These are phyloP conservation scores for Echria macrotheca DNA, from an alignment of 495 filamentous ascomycete species.

Conservation along the genomic window DNA sequence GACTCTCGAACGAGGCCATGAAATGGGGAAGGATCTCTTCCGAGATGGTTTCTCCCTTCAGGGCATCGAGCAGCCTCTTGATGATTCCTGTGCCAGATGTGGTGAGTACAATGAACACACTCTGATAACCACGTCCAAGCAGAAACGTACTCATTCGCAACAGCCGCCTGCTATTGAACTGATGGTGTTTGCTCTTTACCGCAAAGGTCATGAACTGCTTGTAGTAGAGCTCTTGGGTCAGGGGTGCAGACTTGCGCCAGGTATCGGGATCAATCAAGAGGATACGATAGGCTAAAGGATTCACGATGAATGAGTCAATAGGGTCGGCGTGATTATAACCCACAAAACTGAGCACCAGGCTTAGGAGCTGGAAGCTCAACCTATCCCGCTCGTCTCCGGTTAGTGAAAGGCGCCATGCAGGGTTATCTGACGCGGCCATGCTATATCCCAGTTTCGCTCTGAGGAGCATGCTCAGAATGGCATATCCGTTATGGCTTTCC, in stretches of 20 bases:
- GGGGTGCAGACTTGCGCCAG: constrained; percentile 71
- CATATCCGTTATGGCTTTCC: constrained; percentile 92
- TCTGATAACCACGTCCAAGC: neutral
- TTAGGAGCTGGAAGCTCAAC: constrained; percentile 67
- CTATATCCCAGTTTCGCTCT: constrained; percentile 66
- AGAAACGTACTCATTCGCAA: constrained; percentile 77
- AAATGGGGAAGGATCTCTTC: constrained; percentile 66
- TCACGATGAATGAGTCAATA: constrained; percentile 85
- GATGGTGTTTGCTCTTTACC: constrained; percentile 77
- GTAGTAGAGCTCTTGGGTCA: constrained; percentile 83
- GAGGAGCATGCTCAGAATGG: constrained; percentile 72
- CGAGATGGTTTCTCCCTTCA: constrained; percentile 77
- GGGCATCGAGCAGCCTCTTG: constrained; percentile 79
- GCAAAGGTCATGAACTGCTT: constrained; percentile 83
- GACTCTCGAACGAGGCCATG: constrained; percentile 65
- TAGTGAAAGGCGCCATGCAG: constrained; percentile 33
- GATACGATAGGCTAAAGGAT: constrained; percentile 87
- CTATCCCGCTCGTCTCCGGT: constrained; percentile 53
- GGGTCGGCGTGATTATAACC: constrained; percentile 75
- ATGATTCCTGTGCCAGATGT: constrained; percentile 60
- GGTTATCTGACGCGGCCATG: constrained; percentile 33
- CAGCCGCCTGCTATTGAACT: constrained; percentile 83
- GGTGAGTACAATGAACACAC: constrained; percentile 15
- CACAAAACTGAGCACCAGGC: constrained; percentile 74
- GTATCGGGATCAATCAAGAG: constrained; percentile 87